Evolutionary conservation across 768 basidiomycete genomes (phyloP).

Genomic region (Xanthoconium purpureum): DNA sequence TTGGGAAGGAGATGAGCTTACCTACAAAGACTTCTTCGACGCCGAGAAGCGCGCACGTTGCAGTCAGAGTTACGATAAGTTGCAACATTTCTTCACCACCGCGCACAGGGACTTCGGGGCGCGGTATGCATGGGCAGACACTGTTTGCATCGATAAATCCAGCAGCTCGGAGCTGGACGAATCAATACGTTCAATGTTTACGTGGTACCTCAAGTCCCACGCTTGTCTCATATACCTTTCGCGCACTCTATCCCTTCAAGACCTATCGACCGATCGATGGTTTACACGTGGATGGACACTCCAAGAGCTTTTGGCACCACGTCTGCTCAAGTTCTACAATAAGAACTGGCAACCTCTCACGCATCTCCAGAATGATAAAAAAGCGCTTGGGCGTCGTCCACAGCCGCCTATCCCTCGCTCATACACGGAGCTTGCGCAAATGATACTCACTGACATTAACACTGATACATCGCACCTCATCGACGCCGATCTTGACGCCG

Average conservation of each 20-base stretch:
- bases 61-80: neutral
- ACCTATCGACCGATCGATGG: constrained; percentile 11
- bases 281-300: constrained; percentile 18
- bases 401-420: neutral
- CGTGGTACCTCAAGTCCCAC: neutral
- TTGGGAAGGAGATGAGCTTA: neutral
- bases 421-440: neutral
- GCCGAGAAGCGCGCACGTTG: neutral
- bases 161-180: neutral
- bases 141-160: neutral
- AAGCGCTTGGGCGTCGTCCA: neutral
- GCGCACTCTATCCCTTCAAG: neutral
- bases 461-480: neutral
- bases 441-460: neutral
- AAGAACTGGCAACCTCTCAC: neutral
- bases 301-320: constrained; percentile 20
- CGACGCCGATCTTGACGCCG: neutral
- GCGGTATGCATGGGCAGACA: neutral
- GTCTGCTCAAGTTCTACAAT: constrained; percentile 17
- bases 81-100: neutral
- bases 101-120: neutral
- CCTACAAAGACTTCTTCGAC: neutral
- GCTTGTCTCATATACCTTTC: neutral
- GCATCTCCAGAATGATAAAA: neutral
- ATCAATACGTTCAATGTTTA: neutral